Base-by-base conservation (phyloP, 768 basidiomycete species). In the Hortiboletus flavorubellus region DNA sequence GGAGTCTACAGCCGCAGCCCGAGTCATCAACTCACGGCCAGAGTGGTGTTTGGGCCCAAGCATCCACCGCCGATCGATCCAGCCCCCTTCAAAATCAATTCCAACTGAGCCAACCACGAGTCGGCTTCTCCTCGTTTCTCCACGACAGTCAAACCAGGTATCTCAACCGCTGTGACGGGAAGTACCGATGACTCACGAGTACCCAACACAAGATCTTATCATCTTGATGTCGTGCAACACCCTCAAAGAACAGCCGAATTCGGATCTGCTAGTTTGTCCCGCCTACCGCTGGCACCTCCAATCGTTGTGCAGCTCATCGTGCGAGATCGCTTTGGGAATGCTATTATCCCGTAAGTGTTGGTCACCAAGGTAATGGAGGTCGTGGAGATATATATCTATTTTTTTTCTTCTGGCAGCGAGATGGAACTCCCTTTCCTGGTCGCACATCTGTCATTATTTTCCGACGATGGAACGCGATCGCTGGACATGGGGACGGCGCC, bases 371-470 rank as follows among this genome's bases (percentile, higher is more conserved):
- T 59, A 29, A 49, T 49, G 44, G 38, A 29, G 37, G 59, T 53
- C 54, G 53, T 62, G 64, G 67, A 65, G 55, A 62, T 53, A 35
- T 54, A 59, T 61, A 33, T 62, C 31, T 18, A 52, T 46, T 59
- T 56, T 65, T 56, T 59, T 49, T 59, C 50, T 54, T 39, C 31
- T 50, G 56, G n/a, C 67, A 95, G 93, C 43, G 88, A 93, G 70
- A 78, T 82, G 61, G 93, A 95, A 64, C 76, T 94, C 41, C 91
- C 91, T 5, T 97, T 94, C 72, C 79, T 97, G 42, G 79, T 95
- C 59, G 89, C 91, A 31, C 87, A 93, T 64, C 74, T 94, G 49
- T 87, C 90, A 4, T 71, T 96, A 33, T 85, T 81, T 66, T 82
- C 83, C 30, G 85, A 77, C 23, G 87, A 91, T 57, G 92, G 90